phyloP scores from a whole-genome alignment of 164 flowering plant genomes.

The Aristolochia fimbriata region DNA sequence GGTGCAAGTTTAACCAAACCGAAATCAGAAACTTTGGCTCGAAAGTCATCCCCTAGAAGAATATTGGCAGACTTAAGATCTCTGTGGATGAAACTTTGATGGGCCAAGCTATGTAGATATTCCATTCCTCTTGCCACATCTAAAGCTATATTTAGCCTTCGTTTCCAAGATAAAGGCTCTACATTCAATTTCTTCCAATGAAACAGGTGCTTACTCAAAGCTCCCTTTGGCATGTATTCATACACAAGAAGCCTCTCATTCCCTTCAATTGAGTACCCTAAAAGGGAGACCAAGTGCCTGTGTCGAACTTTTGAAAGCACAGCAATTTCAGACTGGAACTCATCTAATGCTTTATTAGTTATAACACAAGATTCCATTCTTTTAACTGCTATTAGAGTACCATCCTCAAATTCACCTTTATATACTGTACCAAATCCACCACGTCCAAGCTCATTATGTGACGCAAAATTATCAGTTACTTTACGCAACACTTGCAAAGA shows the following conservation, averaged over 20 bases:
- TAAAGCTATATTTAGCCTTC: slow-evolving; percentile 57
- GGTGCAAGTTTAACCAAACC: slow-evolving; percentile 85
- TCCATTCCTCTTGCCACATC: slow-evolving; percentile 87
- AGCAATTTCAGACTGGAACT: slow-evolving; percentile 67
- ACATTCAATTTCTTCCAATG: slow-evolving; percentile 47
- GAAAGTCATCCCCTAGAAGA: slow-evolving; percentile 55
- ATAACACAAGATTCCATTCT: slow-evolving; percentile 67
- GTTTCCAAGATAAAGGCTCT: slow-evolving; percentile 68
- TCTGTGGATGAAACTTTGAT: slow-evolving; percentile 66
- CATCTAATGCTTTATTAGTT: slow-evolving; percentile 52
- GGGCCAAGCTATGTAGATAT: slow-evolving; percentile 65
- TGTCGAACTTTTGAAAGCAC: slow-evolving; percentile 78
- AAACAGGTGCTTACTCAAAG: slow-evolving; percentile 69
- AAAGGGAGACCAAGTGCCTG: slow-evolving; percentile 63
- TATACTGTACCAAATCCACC: slow-evolving; percentile 83
- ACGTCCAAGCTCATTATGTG: slow-evolving; percentile 61
- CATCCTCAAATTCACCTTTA: slow-evolving; percentile 64
- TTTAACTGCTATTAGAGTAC: slow-evolving; percentile 69
- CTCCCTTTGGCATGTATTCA: slow-evolving; percentile 70
- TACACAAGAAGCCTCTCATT: slow-evolving; percentile 67
- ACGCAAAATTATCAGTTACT: slow-evolving; percentile 52
- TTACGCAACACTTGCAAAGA: slow-evolving; percentile 62
- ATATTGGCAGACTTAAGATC: slow-evolving; percentile 80
- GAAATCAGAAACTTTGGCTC: slow-evolving; percentile 77
- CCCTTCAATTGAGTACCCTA: slow-evolving; percentile 63